phyloP scores from a whole-genome alignment of 768 basidiomycete genomes.

The Filobasidium floriforme region DNA sequence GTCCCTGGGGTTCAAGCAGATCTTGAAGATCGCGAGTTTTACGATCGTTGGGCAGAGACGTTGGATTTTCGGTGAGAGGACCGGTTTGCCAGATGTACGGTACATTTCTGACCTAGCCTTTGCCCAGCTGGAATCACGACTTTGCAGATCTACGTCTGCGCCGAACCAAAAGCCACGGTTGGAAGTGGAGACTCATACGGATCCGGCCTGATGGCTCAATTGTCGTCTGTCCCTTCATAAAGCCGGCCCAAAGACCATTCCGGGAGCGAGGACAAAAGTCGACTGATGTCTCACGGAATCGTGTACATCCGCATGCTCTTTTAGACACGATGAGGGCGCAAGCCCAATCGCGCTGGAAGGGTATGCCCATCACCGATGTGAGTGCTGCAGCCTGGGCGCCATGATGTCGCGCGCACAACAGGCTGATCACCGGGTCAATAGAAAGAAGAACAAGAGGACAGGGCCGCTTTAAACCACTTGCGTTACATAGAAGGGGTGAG shows the following conservation, averaged over 20 bases:
- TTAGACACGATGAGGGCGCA: conserved; percentile 8
- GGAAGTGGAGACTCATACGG: conserved; percentile 22
- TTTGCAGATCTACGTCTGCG: conserved; percentile 19
- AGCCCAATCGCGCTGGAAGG: conserved; percentile 13
- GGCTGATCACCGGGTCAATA: background rate
- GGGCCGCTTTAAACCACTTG: conserved; percentile 7
- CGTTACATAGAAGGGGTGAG: conserved; percentile 16
- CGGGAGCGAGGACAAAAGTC: conserved; percentile 11
- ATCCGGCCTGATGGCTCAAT: conserved; percentile 18
- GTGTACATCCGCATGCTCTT: background rate
- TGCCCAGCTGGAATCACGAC: conserved; percentile 2
- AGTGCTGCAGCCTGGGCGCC: background rate
- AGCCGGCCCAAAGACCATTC: conserved; percentile 17
- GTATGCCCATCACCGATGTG: conserved; percentile 18
- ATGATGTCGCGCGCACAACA: background rate
- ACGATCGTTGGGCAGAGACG: conserved; percentile 18
- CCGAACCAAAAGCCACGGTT: conserved; percentile 14
- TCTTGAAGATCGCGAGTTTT: conserved; percentile 12
- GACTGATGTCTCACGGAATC: background rate
- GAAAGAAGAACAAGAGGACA: conserved; percentile 16
- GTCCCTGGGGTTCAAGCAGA: background rate
- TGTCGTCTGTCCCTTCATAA: conserved; percentile 16
- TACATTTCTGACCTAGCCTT: background rate
- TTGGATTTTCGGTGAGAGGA: conserved; percentile 11
- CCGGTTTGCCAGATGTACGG: background rate